These are phyloP conservation scores for Candida glaebosa DNA, from an alignment of 805 yeast genomes.

Conservation along the genomic window DNA sequence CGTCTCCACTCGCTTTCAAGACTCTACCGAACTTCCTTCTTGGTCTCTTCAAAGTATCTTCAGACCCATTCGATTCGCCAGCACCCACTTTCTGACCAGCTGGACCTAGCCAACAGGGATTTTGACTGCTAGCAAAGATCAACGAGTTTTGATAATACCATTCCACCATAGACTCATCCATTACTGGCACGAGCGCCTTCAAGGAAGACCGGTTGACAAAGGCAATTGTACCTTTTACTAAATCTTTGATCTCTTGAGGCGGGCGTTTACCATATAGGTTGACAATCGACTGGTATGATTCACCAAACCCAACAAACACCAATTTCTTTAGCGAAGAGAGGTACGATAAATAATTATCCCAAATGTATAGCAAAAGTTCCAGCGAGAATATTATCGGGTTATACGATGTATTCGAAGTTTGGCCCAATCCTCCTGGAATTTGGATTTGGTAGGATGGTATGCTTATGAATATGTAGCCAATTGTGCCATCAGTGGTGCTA, in stretches of 20 bases:
- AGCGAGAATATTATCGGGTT: slow-evolving; percentile 68
- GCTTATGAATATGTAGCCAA: slow-evolving; percentile 81
- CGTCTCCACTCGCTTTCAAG: slow-evolving; percentile 66
- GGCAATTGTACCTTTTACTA: slow-evolving; percentile 66
- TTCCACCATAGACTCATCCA: slow-evolving; percentile 86
- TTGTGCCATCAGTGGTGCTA: slow-evolving; percentile 18
- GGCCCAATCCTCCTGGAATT: slow-evolving; percentile 29
- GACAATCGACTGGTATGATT: slow-evolving; percentile 81
- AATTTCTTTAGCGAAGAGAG: slow-evolving; percentile 63
- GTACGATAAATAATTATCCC: slow-evolving; percentile 88
- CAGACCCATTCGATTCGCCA: slow-evolving; percentile 15
- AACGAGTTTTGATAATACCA: slow-evolving; percentile 89
- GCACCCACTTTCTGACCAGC: slow-evolving; percentile 12
- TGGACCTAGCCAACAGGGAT: slow-evolving; percentile 73
- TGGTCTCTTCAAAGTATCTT: slow-evolving; percentile 57
- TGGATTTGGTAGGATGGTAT: slow-evolving; percentile 58
- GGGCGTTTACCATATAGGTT: slow-evolving; percentile 82
- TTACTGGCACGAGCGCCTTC: slow-evolving; percentile 76
- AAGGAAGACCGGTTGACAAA: slow-evolving; percentile 68
- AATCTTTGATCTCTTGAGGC: slow-evolving; percentile 47
- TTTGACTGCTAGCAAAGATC: slow-evolving; percentile 69
- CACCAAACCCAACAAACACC: slow-evolving; percentile 85
- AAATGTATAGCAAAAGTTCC: slow-evolving; percentile 71
- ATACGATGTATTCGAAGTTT: slow-evolving; percentile 29
- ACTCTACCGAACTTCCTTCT: slow-evolving; percentile 92